Conservation (phyloP, 805 yeast species). For the Candida andamanensis region DNA sequence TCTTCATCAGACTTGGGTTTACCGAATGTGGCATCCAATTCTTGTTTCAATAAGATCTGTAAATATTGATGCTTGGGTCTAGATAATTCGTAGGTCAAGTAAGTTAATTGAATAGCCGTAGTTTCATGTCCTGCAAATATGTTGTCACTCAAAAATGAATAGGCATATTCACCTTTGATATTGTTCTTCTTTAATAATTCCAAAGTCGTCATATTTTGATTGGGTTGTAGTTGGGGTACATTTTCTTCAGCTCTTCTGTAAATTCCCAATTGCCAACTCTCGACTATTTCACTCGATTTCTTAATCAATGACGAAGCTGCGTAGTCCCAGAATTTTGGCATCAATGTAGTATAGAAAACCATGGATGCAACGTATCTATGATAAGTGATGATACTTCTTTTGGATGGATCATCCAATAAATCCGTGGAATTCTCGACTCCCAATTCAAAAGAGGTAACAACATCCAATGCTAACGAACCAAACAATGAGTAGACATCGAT, state of each 20-base stretch:
- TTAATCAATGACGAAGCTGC: slow-evolving; percentile 41
- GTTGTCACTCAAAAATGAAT: slow-evolving; percentile 49
- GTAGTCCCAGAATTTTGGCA: slow-evolving; percentile 49
- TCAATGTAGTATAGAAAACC: slow-evolving; percentile 61
- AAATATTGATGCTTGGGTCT: slow-evolving; percentile 40
- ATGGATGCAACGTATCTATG: slow-evolving; percentile 48
- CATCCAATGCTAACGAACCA: slow-evolving; percentile 70
- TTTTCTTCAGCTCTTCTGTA: slow-evolving; percentile 31
- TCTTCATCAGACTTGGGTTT: slow-evolving; percentile 15
- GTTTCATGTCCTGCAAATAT: slow-evolving; percentile 77
- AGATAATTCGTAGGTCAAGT: slow-evolving; percentile 54
- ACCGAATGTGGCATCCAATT: slow-evolving; percentile 37
- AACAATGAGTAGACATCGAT: slow-evolving; percentile 58
- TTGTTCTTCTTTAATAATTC: slow-evolving; percentile 31
- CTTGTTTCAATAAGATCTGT: slow-evolving; percentile 46
- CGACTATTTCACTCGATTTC: slow-evolving; percentile 34
- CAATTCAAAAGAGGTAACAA: slow-evolving; percentile 54
- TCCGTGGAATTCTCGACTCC: slow-evolving; percentile 47
- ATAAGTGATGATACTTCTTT: slow-evolving; percentile 38
- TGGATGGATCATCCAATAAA: slow-evolving; percentile 35
- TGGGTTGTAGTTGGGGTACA: slow-evolving; percentile 15
- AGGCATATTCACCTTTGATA: slow-evolving; percentile 27
- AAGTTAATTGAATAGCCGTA: slow-evolving; percentile 61
- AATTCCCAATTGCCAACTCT: slow-evolving; percentile 41
- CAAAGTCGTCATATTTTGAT: slow-evolving; percentile 25